Evolutionary conservation across 306 rosid genomes (phyloP).

Genomic region (Prunus padus): DNA sequence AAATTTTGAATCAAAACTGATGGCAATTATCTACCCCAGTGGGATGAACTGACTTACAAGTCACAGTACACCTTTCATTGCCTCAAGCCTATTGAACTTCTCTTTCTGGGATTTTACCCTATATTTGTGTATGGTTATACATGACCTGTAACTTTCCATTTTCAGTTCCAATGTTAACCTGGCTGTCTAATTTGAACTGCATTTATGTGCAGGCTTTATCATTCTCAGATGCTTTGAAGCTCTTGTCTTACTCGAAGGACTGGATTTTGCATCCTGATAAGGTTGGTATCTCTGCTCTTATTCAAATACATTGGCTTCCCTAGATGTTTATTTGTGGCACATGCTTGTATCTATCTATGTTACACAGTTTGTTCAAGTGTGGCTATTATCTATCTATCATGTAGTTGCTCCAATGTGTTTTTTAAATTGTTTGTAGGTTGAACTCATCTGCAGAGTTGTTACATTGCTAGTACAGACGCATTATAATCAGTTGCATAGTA

Average conservation of each 20-base stretch:
- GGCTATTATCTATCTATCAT: background rate
- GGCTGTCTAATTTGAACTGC: slow-evolving; percentile 12
- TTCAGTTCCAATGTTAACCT: slow-evolving; percentile 10
- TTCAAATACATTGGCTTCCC: slow-evolving; percentile 6
- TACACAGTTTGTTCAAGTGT: background rate
- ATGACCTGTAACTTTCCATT: background rate
- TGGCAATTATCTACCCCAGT: background rate
- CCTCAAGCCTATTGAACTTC: background rate
- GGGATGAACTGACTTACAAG: background rate
- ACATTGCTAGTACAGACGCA: slow-evolving; percentile 73
- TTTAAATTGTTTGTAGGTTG: slow-evolving; percentile 56
- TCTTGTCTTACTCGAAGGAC: slow-evolving; percentile 74
- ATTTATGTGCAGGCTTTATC: slow-evolving; percentile 72
- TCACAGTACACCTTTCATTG: background rate
- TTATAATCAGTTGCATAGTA: slow-evolving; percentile 70
- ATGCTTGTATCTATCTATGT: background rate
- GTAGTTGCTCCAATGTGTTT: background rate
- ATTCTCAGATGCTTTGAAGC: slow-evolving; percentile 84
- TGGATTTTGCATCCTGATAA: slow-evolving; percentile 84
- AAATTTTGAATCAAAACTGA: background rate
- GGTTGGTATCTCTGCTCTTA: slow-evolving; percentile 40
- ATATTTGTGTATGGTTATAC: background rate
- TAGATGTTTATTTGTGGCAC: background rate
- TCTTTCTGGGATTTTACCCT: slow-evolving; percentile 9
- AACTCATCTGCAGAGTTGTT: slow-evolving; percentile 77